Evolutionary conservation across 2,329 filamentous ascomycete genomes (phyloP).

Genomic region (Diaporthe caulivora): DNA sequence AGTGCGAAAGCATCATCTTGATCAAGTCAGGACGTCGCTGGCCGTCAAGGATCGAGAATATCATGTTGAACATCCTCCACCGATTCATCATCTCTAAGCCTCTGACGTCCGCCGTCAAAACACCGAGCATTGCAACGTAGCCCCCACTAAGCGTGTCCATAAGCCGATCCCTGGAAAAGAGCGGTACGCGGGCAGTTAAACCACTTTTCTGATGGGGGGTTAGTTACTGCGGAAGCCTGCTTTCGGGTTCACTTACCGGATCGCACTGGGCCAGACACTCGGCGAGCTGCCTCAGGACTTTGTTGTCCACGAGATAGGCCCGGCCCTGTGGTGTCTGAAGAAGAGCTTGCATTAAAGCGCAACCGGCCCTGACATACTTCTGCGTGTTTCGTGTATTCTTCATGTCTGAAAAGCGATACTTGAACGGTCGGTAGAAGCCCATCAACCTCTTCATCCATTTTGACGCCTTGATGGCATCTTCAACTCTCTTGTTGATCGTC

Average conservation of each 20-base stretch:
- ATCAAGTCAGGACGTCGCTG: slow-evolving; percentile 93
- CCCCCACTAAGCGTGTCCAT: slow-evolving; percentile 89
- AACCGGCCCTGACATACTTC: slow-evolving; percentile 91
- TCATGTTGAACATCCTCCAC: slow-evolving; percentile 99
- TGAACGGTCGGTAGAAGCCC: slow-evolving; percentile 97
- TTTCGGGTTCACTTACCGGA: slow-evolving; percentile 66
- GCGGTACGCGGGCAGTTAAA: slow-evolving; percentile 83
- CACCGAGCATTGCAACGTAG: slow-evolving; percentile 93
- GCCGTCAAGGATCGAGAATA: slow-evolving; percentile 96
- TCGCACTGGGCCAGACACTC: slow-evolving; percentile 97
- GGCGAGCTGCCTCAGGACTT: slow-evolving; percentile 91
- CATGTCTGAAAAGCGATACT: slow-evolving; percentile 92
- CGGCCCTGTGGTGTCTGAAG: slow-evolving; percentile 88
- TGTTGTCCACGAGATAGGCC: slow-evolving; percentile 89
- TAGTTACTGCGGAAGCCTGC: not conserved
- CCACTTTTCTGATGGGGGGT: slow-evolving; percentile 68
- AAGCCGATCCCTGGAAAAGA: slow-evolving; percentile 89
- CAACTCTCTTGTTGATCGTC: slow-evolving; percentile 89
- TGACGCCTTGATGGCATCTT: slow-evolving; percentile 93
- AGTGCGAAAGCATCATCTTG: slow-evolving; percentile 86
- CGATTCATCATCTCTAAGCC: slow-evolving; percentile 91
- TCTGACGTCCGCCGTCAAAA: slow-evolving; percentile 83
- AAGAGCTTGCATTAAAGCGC: slow-evolving; percentile 86
- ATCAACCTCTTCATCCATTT: slow-evolving; percentile 97
- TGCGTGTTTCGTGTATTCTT: slow-evolving; percentile 93